phyloP scores from a whole-genome alignment of 2,329 filamentous ascomycete genomes.

The Alternaria longipes region DNA sequence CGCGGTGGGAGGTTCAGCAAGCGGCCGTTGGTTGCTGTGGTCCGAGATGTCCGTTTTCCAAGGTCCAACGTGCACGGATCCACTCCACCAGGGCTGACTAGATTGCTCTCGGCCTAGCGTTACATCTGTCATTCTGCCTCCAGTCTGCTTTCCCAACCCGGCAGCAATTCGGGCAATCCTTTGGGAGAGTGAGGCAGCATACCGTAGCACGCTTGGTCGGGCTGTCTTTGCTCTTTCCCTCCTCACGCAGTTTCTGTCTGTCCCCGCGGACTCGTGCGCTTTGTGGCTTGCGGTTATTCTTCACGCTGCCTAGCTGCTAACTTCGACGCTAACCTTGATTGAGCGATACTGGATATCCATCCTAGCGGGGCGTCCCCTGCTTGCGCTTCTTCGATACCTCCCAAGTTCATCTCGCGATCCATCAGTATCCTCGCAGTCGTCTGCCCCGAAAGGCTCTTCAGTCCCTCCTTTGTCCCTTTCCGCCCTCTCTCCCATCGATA shows the following conservation, averaged over 20 bases:
- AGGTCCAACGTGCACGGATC: neutral
- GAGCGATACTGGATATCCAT: slow-evolving; percentile 8
- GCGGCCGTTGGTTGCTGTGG: neutral
- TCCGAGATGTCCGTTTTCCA: neutral
- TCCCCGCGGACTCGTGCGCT: neutral
- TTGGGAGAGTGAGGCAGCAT: slow-evolving; percentile 3
- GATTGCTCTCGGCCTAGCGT: neutral
- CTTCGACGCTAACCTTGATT: neutral
- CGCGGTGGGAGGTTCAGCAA: neutral
- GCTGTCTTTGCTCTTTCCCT: neutral
- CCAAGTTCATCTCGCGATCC: slow-evolving; percentile 11
- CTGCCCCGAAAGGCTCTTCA: slow-evolving; percentile 2
- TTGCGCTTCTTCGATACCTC: slow-evolving; percentile 11
- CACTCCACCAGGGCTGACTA: neutral
- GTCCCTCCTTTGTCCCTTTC: slow-evolving; percentile 7
- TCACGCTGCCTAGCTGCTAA: slow-evolving; percentile 6
- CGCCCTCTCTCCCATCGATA: slow-evolving; percentile 7
- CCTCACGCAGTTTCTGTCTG: neutral
- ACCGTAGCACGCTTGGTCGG: neutral
- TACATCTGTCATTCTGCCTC: neutral
- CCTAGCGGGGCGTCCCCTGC: slow-evolving; percentile 12
- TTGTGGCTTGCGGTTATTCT: slow-evolving; percentile 4
- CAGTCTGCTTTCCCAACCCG: slow-evolving; percentile 2
- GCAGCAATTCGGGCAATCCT: slow-evolving; percentile 6
- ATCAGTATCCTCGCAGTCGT: slow-evolving; percentile 3